Evolutionary conservation across 345 rosid species (phyloP).

Genomic region (Turnera subulata): DNA sequence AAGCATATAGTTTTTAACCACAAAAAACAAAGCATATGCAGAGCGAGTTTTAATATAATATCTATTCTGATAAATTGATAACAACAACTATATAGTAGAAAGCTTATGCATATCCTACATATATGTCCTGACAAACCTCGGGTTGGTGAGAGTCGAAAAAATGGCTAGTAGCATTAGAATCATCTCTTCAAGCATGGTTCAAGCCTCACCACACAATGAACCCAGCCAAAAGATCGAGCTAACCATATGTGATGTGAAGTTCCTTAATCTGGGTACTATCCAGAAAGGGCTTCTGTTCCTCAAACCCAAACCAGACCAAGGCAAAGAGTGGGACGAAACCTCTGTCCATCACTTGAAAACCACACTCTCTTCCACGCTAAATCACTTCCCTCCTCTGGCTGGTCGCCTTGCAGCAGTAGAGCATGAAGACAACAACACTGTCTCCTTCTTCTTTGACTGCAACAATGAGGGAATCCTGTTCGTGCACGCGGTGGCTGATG

Average conservation of each 20-base stretch:
- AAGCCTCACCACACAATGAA: not conserved
- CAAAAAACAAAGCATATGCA: no score
- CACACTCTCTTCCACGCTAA: slow-evolving; percentile 23
- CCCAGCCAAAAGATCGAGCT: slow-evolving; percentile 3
- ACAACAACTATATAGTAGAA: no score
- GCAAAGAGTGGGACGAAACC: not conserved
- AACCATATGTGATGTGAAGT: slow-evolving; percentile 8
- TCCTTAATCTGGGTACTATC: slow-evolving; percentile 1
- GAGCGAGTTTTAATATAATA: no score
- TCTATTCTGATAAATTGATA: no score
- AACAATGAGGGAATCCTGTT: slow-evolving; percentile 26
- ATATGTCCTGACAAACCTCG: not conserved
- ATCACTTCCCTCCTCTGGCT: slow-evolving; percentile 16
- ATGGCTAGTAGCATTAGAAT: not conserved
- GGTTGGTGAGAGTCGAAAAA: slow-evolving; percentile 20
- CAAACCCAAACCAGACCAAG: slow-evolving; percentile 3
- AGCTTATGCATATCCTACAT: no score
- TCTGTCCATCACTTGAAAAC: slow-evolving; percentile 9
- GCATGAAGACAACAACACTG: slow-evolving; percentile 12
- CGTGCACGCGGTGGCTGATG: slow-evolving; percentile 29
- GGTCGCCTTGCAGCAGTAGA: slow-evolving; percentile 24
- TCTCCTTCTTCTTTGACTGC: slow-evolving; percentile 22
- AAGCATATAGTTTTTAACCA: no score
- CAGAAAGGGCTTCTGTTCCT: slow-evolving; percentile 22
- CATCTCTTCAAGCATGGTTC: slow-evolving; percentile 1